Percentiles rank a stretch among this genome's conserved stretches.
Evolutionary conservation across 2,329 filamentous ascomycete species (phyloP).

Genomic region (Scedosporium boydii): DNA sequence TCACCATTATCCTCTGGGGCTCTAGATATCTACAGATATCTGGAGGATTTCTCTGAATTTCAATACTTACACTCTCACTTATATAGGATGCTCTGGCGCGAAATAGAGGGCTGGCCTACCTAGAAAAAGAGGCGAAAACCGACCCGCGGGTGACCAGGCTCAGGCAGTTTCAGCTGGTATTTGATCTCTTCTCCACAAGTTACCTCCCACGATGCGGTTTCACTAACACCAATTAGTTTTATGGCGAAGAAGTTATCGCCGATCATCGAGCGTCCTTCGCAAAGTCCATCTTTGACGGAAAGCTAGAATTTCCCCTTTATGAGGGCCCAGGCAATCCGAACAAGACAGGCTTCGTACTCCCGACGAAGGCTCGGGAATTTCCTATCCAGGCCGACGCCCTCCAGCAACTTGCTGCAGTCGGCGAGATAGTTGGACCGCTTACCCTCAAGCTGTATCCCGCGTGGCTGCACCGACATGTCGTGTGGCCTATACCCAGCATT

Average conservation of each 20-base stretch:
- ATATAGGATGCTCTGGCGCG: constrained; percentile 1
- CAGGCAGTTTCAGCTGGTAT: background rate
- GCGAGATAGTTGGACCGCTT: background rate
- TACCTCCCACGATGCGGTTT: too few species aligned
- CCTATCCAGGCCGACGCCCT: background rate
- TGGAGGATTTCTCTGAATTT: background rate
- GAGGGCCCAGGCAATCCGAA: background rate
- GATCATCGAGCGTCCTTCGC: constrained; percentile 3
- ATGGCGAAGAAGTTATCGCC: background rate
- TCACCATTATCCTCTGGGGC: background rate
- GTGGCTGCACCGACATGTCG: background rate
- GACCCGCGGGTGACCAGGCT: background rate
- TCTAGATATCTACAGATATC: too few species aligned
- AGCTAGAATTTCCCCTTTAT: constrained; percentile 3
- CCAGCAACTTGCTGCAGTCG: background rate
- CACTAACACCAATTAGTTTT: background rate
- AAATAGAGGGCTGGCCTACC: background rate
- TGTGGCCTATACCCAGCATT: background rate
- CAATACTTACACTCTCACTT: background rate
- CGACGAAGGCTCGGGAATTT: background rate
- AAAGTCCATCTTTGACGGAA: constrained; percentile 1
- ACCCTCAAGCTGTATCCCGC: background rate
- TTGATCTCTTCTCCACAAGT: too few species aligned
- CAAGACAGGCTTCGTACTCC: background rate
- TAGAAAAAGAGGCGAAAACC: background rate